These are phyloP conservation scores for Cicer bijugum DNA, from an alignment of 306 rosid genomes.

Conservation along the genomic window DNA sequence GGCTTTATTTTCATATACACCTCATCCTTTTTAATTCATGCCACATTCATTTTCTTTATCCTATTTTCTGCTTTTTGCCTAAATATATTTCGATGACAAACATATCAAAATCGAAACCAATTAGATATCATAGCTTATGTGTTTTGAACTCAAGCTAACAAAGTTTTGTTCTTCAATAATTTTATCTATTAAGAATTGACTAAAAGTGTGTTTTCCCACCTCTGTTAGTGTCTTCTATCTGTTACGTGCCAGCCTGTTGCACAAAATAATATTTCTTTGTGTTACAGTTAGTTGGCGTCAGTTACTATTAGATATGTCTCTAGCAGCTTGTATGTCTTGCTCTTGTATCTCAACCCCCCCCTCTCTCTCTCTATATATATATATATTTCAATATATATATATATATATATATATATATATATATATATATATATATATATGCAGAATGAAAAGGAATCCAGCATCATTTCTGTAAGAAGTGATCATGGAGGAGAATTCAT, in stretches of 20 bases:
- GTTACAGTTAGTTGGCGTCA: background rate
- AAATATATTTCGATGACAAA: background rate
- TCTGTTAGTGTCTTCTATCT: background rate
- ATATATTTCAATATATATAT: too few relatives aligned
- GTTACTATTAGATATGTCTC: background rate
- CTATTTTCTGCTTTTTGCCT: slow-evolving; percentile 15
- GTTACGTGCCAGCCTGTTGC: background rate
- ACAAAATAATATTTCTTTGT: too few relatives aligned
- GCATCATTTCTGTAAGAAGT: background rate
- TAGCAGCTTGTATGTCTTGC: background rate
- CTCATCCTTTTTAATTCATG: background rate
- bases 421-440: too few relatives aligned
- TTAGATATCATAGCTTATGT: slow-evolving; percentile 10
- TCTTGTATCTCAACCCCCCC: background rate
- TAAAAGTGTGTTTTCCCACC: background rate
- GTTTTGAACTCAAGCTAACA: slow-evolving; percentile 4
- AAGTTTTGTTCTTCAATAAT: background rate
- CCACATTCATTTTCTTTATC: slow-evolving; percentile 5
- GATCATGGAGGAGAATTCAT: too few relatives aligned
- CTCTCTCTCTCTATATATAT: background rate
- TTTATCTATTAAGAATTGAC: slow-evolving; percentile 39
- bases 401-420: too few relatives aligned
- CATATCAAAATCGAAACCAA: slow-evolving; percentile 19
- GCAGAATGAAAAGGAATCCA: too few relatives aligned
- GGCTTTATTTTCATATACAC: slow-evolving; percentile 28